Base-by-base conservation (phyloP, 495 filamentous ascomycete genomes). In the Tuber aestivum region DNA sequence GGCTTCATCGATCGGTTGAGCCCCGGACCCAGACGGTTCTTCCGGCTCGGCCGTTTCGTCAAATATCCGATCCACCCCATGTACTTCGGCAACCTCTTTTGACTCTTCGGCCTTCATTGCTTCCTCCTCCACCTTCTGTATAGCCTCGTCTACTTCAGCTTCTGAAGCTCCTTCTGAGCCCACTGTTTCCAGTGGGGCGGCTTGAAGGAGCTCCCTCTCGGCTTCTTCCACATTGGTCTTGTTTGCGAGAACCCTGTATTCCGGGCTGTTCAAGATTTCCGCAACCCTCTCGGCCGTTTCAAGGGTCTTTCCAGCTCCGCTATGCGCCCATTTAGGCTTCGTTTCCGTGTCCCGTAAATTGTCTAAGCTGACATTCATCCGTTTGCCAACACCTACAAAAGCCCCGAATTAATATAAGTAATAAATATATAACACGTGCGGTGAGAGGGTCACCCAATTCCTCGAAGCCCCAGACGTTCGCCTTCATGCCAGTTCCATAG, bases 401-500 rank as follows among this genome's bases (percentile, higher is more conserved):
- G 16, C 56, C 27, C 27, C 56, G 32, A 65, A 18, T 65, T 65
- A 65, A 14, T 65, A 35, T 7, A 32, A 65, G 12, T 6, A 12
- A 65, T 35, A 21, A 14, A 41, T 48, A 73, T 20, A 3, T 40
- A 42, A 38, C 56, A 70, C 16, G 23, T 14, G 18, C 2, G 23
- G 10, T 50, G 18, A 38, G 32, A 20, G 27, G 78, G 85, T 71
- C 84, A 86, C 93, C 91, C 42, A 97, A 82, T 75, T 88, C 89
- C 79, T 92, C 89, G 86, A 92, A 92, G 82, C 95, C 92, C 91
- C 92, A 99, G 70, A 98, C 88, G 82, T 99, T 97, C 38, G 96
- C 95, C 87, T 99, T 99, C 94, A 99, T 97, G 81, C 95, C 95
- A 40, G 98, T 90, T 14, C 96, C 95, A 83, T 96, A 92, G 83